A percentile compares a stretch with the other conserved stretches of the same genome.
These are phyloP conservation scores for Vaccinium vitisidaea DNA, from an alignment of 148 eudicot genomes.

Conservation along the genomic window DNA sequence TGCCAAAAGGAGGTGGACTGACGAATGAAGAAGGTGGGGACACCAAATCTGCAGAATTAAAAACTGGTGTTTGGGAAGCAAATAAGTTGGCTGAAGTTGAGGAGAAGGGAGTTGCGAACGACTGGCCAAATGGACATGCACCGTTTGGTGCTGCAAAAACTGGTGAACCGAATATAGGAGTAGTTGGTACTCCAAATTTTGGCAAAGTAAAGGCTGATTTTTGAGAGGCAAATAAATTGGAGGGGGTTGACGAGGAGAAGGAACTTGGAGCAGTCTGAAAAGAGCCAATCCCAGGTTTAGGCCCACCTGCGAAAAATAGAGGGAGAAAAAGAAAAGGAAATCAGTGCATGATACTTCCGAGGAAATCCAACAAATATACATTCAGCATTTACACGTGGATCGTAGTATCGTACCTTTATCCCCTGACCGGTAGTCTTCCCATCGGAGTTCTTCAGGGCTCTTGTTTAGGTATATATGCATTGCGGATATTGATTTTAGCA, in stretches of 20 bases:
- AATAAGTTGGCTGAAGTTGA: neutral
- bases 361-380: conserved; percentile 1
- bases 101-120: conserved; percentile 4
- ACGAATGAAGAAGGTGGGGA: neutral
- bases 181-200: neutral
- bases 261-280: neutral
- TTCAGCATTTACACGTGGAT: neutral
- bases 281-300: neutral
- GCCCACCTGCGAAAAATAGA: neutral
- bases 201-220: neutral
- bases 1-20: neutral
- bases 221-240: neutral
- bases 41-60: neutral
- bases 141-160: neutral
- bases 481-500: neutral
- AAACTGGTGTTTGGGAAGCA: neutral
- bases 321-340: neutral
- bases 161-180: neutral
- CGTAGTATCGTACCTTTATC: conserved; percentile 5
- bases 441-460: conserved; percentile 3
- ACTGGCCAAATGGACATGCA: neutral
- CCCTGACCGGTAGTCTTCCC: conserved; percentile 7
- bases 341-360: neutral
- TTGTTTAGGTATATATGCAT: neutral
- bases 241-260: neutral